A percentile compares a stretch with the other conserved stretches of the same genome.
Evolutionary conservation across 2,329 filamentous ascomycete species (phyloP).

Genomic region (Fusarium lyarnte): DNA sequence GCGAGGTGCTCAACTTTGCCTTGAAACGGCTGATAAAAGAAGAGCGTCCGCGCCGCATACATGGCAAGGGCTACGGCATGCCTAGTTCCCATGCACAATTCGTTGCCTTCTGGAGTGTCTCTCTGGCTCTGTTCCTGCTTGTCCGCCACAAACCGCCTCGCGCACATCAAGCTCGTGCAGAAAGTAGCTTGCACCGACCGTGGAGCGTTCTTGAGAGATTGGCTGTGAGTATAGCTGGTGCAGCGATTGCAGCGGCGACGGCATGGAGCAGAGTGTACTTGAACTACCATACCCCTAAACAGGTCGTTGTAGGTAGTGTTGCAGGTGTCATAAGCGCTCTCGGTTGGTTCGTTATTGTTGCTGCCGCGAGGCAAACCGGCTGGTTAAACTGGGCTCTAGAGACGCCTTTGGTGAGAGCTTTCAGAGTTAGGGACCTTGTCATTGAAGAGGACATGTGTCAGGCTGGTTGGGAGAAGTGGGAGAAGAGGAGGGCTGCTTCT

Average conservation of each 20-base stretch:
- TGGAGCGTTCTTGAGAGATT: constrained; percentile 71
- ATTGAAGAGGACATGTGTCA: constrained; percentile 89
- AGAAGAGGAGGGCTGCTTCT: constrained; percentile 58
- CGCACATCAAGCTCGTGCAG: constrained; percentile 3
- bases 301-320: constrained; percentile 82
- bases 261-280: constrained; percentile 89
- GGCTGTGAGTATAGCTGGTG: constrained; percentile 62
- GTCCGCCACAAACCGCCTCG: constrained; percentile 75
- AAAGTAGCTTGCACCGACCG: constrained; percentile 50
- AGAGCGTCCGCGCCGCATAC: constrained; percentile 82
- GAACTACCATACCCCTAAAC: constrained; percentile 88
- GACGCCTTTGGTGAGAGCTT: constrained; percentile 67
- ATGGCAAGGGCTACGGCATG: constrained; percentile 98
- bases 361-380: constrained; percentile 71
- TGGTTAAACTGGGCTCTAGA: constrained; percentile 79
- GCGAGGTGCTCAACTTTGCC: constrained; percentile 89
- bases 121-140: constrained; percentile 84
- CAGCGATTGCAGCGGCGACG: constrained; percentile 72
- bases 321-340: constrained; percentile 78
- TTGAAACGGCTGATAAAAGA: constrained; percentile 94
- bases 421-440: constrained; percentile 84
- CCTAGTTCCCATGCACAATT: constrained; percentile 95
- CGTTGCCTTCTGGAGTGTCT: constrained; percentile 88
- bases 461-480: constrained; percentile 94
- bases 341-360: constrained; percentile 81